phyloP scores from a whole-genome alignment of 1,139 yeast species.

The Scheffersomyces cryptocercus region DNA sequence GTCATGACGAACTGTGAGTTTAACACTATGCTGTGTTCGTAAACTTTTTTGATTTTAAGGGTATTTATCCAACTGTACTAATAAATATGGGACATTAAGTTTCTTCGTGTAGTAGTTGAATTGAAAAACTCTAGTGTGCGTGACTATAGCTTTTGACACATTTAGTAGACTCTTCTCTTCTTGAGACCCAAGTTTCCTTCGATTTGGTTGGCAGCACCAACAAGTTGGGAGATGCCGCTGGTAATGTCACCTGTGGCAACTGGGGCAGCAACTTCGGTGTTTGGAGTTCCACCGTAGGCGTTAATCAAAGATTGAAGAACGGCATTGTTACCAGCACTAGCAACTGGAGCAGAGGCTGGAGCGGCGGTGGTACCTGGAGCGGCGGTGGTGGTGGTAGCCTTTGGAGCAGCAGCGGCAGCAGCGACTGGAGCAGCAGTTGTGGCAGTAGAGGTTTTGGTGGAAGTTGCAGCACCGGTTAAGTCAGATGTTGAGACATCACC shows the following conservation, averaged over 20 bases:
- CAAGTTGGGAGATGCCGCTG: constrained; percentile 13
- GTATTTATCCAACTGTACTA: not conserved
- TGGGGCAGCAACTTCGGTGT: constrained; percentile 11
- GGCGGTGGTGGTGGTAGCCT: constrained; percentile 10
- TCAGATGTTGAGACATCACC: constrained; percentile 14
- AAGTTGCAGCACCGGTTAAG: constrained; percentile 11
- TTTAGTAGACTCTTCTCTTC: constrained; percentile 21
- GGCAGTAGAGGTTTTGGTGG: constrained; percentile 11
- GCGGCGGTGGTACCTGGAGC: constrained; percentile 13
- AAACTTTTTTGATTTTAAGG: not conserved
- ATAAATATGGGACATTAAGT: not conserved
- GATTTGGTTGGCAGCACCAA: constrained; percentile 18
- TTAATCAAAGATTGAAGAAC: constrained; percentile 3
- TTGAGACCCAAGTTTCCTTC: constrained; percentile 7
- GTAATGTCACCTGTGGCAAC: constrained; percentile 10
- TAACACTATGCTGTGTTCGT: not conserved
- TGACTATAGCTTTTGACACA: not conserved
- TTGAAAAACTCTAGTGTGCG: not conserved
- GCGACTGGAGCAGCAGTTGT: constrained; percentile 12
- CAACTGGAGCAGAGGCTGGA: constrained; percentile 4
- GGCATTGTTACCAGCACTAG: constrained; percentile 3
- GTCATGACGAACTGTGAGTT: no score
- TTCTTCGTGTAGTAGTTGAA: no score
- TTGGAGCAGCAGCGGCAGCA: constrained; percentile 15
- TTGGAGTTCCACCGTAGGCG: constrained; percentile 8